Evolutionary conservation across 129 eudicot species (phyloP).

Genomic region (Flaveria sonorensis): DNA sequence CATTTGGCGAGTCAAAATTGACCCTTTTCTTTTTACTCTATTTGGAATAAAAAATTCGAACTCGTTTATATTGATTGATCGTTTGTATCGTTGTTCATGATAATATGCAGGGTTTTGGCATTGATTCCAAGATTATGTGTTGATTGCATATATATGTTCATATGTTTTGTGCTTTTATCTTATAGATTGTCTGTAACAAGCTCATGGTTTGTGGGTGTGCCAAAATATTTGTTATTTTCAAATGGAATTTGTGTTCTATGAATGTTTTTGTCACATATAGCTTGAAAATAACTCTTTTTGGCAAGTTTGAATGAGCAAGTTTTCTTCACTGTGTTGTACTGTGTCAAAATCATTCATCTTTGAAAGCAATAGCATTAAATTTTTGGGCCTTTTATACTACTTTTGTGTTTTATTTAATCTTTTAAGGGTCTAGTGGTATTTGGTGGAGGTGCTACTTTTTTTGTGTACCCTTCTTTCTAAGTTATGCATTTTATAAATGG

Average conservation of each 20-base stretch:
- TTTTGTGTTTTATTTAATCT: conserved; percentile 11
- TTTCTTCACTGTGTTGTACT: not conserved
- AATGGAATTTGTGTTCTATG: conserved; percentile 6
- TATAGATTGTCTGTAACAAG: not conserved
- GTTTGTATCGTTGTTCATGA: not conserved
- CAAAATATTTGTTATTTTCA: not conserved
- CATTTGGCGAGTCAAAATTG: conserved; percentile 16
- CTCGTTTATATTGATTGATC: not conserved
- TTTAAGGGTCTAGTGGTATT: not conserved
- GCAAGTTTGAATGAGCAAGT: not conserved
- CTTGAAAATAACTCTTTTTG: conserved; percentile 11
- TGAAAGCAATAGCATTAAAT: not conserved
- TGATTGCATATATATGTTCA: not conserved
- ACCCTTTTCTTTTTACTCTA: conserved; percentile 8
- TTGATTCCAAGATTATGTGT: conserved; percentile 8
- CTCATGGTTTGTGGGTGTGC: conserved; percentile 27
- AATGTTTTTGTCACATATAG: conserved; percentile 4
- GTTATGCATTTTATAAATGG: not conserved
- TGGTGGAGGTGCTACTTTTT: conserved; percentile 6
- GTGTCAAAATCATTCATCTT: not conserved
- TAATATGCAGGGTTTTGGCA: not conserved
- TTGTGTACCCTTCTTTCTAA: not conserved
- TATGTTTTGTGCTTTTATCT: not conserved
- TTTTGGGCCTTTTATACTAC: conserved; percentile 3
- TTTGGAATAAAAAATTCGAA: not conserved